Conservation (phyloP, 495 filamentous ascomycete genomes). For the Penicillium alfredii region DNA sequence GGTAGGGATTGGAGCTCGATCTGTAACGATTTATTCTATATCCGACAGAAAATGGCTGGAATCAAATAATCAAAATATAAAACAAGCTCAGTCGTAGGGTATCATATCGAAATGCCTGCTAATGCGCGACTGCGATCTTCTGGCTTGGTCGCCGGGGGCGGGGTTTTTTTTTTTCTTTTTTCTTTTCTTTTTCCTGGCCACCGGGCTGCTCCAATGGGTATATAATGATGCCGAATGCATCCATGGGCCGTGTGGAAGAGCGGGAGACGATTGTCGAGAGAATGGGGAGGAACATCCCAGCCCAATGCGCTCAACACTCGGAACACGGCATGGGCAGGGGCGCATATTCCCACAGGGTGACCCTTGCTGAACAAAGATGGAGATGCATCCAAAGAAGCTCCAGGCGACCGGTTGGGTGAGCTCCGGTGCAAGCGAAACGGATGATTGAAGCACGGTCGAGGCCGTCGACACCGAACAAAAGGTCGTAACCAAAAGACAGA, state of each 20-base stretch:
- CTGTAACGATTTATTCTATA: conserved; percentile 12
- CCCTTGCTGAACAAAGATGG: conserved; percentile 5
- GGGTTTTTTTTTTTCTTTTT: conserved; percentile 18
- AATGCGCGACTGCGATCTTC: conserved; percentile 43
- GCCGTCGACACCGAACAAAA: conserved; percentile 21
- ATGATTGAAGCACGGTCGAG: background rate
- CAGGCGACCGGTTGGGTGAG: no score
- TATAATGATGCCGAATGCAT: conserved; percentile 11
- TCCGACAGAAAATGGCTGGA: conserved; percentile 26
- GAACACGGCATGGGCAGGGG: no score
- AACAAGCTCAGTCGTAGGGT: conserved; percentile 44
- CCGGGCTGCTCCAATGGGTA: conserved; percentile 14
- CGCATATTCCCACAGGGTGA: no score
- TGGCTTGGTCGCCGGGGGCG: conserved; percentile 21
- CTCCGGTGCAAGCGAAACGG: background rate
- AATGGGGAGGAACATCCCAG: no score
- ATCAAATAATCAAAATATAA: conserved; percentile 15
- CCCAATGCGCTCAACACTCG: no score
- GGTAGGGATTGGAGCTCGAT: background rate
- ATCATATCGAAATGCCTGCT: conserved; percentile 49
- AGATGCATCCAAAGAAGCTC: conserved; percentile 9
- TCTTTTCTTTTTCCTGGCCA: no score
- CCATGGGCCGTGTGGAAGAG: no score
- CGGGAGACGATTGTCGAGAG: no score
- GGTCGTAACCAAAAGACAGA: conserved; percentile 28